Evolutionary conservation across 208 protist genomes (phyloP).

Genomic region (Vickermania spadyakhi): DNA sequence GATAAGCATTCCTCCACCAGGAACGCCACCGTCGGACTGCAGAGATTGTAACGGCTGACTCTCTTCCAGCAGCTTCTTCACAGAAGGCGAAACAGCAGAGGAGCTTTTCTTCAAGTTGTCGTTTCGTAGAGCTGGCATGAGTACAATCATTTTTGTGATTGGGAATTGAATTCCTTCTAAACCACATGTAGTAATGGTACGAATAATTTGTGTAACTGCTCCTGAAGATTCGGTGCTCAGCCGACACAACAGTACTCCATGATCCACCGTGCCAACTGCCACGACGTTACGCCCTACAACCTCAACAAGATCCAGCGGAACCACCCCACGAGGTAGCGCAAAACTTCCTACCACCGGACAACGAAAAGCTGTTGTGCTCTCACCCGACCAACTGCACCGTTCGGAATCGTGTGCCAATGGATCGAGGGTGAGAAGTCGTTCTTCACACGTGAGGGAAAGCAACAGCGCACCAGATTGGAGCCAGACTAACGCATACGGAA

Average conservation of each 20-base stretch:
- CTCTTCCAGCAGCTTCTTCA: no score
- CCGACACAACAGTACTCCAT: conserved; percentile 54
- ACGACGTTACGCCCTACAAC: conserved; percentile 34
- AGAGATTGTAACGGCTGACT: no score
- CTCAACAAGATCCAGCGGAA: conserved; percentile 65
- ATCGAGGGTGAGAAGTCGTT: conserved; percentile 48
- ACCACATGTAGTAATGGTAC: conserved; percentile 23
- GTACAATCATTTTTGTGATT: conserved; percentile 25
- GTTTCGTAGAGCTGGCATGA: no score
- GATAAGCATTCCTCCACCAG: no score
- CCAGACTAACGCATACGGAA: conserved; percentile 61
- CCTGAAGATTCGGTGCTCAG: conserved; percentile 17
- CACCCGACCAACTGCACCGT: background rate
- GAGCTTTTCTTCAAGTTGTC: no score
- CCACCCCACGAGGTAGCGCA: conserved; percentile 33
- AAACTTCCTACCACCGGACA: conserved; percentile 13
- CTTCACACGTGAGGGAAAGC: conserved; percentile 65
- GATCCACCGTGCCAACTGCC: conserved; percentile 54
- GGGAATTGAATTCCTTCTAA: conserved; percentile 40
- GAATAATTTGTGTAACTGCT: conserved; percentile 19
- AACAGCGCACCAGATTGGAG: conserved; percentile 25
- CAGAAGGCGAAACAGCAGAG: no score
- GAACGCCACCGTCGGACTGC: no score
- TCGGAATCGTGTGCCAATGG: background rate
- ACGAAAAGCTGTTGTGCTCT: background rate